phyloP scores from a whole-genome alignment of 441 rosid species.

The Erodium trifolium region DNA sequence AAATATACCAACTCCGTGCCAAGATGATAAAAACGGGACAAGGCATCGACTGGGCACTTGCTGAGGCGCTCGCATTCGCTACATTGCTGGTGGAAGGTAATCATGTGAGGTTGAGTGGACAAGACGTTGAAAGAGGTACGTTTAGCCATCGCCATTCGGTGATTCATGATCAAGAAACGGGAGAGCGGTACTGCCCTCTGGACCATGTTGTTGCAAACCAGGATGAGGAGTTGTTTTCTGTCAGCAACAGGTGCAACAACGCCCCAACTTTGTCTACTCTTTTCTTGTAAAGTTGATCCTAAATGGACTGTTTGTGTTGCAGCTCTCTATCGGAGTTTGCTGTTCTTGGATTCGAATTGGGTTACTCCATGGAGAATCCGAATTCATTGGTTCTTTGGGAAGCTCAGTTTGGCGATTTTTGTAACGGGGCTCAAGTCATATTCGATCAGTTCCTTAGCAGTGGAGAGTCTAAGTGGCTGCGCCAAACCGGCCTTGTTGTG shows the following conservation, averaged over 20 bases:
- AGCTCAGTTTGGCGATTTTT: constrained; percentile 94
- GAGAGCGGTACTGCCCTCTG: constrained; percentile 82
- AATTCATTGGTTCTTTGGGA: constrained; percentile 90
- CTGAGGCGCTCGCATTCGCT: constrained; percentile 91
- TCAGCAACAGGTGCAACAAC: constrained; percentile 71
- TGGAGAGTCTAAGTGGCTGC: constrained; percentile 54
- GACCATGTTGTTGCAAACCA: constrained; percentile 80
- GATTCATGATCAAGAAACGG: constrained; percentile 88
- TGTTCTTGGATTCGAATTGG: constrained; percentile 94
- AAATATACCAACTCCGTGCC: constrained; percentile 74
- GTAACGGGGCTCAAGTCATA: constrained; percentile 94
- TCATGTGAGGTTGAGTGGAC: constrained; percentile 96
- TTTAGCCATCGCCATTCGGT: constrained; percentile 93
- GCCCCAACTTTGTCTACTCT: not conserved
- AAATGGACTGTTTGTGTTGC: constrained; percentile 20
- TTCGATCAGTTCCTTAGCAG: constrained; percentile 70
- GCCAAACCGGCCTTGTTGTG: constrained; percentile 88
- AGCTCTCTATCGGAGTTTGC: constrained; percentile 97
- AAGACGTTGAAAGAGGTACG: constrained; percentile 98
- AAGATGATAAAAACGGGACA: constrained; percentile 89
- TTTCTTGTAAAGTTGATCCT: not conserved
- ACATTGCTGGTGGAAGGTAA: constrained; percentile 88
- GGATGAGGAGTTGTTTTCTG: constrained; percentile 93
- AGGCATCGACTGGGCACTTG: constrained; percentile 96
- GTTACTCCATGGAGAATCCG: constrained; percentile 95